Evolutionary conservation across 1,139 yeast species (phyloP).

Genomic region (Hanseniaspora gamundiae): DNA sequence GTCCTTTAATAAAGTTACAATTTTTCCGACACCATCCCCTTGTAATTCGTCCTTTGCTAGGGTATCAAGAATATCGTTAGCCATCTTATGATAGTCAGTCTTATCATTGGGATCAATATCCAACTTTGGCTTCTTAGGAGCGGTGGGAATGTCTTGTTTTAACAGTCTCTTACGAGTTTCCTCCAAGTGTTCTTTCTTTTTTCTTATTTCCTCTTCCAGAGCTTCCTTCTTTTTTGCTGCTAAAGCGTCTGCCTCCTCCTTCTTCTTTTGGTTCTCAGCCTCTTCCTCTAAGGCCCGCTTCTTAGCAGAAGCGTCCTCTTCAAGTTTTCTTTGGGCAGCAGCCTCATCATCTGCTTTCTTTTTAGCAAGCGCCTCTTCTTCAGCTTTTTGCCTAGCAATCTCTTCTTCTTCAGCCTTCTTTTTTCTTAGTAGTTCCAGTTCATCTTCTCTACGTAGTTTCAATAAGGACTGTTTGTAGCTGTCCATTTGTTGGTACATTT

Average conservation of each 20-base stretch:
- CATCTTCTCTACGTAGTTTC: neutral
- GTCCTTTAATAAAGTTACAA: neutral
- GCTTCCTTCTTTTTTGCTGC: conserved; percentile 1
- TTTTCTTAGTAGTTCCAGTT: conserved; percentile 1
- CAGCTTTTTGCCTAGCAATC: conserved; percentile 15
- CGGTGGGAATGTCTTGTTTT: conserved; percentile 1
- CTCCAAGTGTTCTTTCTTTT: conserved; percentile 4
- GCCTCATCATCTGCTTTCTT: conserved; percentile 3
- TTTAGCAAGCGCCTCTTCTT: conserved; percentile 10
- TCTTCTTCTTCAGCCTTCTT: conserved; percentile 18
- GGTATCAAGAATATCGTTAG: neutral
- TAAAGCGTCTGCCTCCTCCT: neutral
- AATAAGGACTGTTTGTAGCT: neutral
- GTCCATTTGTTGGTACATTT: neutral
- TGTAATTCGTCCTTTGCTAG: neutral
- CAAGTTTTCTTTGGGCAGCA: conserved; percentile 15
- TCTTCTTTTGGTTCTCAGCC: conserved; percentile 10
- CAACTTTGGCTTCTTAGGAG: neutral
- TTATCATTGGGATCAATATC: neutral
- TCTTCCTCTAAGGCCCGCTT: conserved; percentile 3
- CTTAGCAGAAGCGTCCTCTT: conserved; percentile 10
- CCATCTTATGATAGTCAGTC: neutral
- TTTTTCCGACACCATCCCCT: neutral
- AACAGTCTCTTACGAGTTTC: conserved; percentile 1
- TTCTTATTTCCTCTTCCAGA: conserved; percentile 7